phyloP scores from a whole-genome alignment of 805 yeast species.

The Phaffomyces thermotolerans region DNA sequence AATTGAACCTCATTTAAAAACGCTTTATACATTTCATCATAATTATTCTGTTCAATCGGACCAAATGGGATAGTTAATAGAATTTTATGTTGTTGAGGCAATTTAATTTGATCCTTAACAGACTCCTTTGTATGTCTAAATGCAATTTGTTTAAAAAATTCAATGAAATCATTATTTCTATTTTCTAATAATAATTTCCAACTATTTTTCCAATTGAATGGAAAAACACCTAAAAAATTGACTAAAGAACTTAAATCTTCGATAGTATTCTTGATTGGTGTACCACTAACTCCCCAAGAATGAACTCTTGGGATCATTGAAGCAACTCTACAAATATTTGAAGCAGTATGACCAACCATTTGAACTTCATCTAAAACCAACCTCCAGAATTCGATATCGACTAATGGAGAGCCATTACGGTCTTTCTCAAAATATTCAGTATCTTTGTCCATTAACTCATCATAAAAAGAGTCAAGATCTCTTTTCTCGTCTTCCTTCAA shows the following conservation, averaged over 20 bases:
- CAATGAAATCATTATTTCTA: slow-evolving; percentile 32
- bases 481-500: background rate
- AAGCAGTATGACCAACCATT: slow-evolving; percentile 69
- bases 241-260: slow-evolving; percentile 66
- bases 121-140: slow-evolving; percentile 79
- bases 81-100: slow-evolving; percentile 74
- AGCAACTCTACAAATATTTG: slow-evolving; percentile 77
- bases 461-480: slow-evolving; percentile 3
- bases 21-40: slow-evolving; percentile 53
- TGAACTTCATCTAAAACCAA: slow-evolving; percentile 92
- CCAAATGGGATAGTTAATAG: slow-evolving; percentile 69
- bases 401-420: slow-evolving; percentile 75
- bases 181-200: slow-evolving; percentile 13
- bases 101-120: slow-evolving; percentile 66
- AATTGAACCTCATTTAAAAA: slow-evolving; percentile 53
- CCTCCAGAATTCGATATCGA: slow-evolving; percentile 80
- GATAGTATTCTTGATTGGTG: slow-evolving; percentile 68
- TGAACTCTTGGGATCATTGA: slow-evolving; percentile 75
- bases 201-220: slow-evolving; percentile 36
- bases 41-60: slow-evolving; percentile 79
- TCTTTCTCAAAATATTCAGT: background rate
- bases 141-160: slow-evolving; percentile 48
- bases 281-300: slow-evolving; percentile 97
- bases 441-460: slow-evolving; percentile 7
- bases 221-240: slow-evolving; percentile 57